A percentile compares a stretch with the other conserved stretches of the same genome.
Evolutionary conservation across 257 asterid genomes (phyloP).

Genomic region (Solanum ossicruentum): DNA sequence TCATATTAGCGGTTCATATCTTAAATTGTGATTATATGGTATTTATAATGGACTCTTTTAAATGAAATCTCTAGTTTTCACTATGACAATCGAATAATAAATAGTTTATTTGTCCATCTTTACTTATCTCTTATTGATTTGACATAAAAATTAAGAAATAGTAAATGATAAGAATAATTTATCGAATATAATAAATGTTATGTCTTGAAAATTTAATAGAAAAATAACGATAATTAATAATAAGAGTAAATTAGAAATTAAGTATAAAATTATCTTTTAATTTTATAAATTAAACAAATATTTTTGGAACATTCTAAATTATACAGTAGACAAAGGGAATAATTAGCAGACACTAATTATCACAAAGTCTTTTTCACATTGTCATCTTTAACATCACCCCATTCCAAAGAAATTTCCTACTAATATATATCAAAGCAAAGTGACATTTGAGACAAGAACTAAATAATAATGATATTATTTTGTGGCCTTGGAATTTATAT

Average conservation of each 20-base stretch:
- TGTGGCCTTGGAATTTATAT: not conserved
- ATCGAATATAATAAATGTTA: too few relatives aligned
- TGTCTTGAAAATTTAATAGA: too few relatives aligned
- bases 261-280: too few relatives aligned
- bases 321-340: too few relatives aligned
- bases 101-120: too few relatives aligned
- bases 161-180: too few relatives aligned
- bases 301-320: too few relatives aligned
- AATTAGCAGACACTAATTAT: not conserved
- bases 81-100: not conserved
- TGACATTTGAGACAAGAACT: not conserved
- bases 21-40: not conserved
- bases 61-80: not conserved
- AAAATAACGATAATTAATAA: too few relatives aligned
- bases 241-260: too few relatives aligned
- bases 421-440: not conserved
- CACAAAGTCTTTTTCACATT: not conserved
- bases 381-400: not conserved
- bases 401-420: not conserved
- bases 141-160: too few relatives aligned
- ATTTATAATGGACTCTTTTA: not conserved
- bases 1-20: not conserved
- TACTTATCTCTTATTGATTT: too few relatives aligned
- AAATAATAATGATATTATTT: not conserved
- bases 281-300: too few relatives aligned